Evolutionary conservation across 2,329 filamentous ascomycete species (phyloP), one percentile per base, ranked within the genome.

Genomic region (Colletotrichum destructivum): DNA sequence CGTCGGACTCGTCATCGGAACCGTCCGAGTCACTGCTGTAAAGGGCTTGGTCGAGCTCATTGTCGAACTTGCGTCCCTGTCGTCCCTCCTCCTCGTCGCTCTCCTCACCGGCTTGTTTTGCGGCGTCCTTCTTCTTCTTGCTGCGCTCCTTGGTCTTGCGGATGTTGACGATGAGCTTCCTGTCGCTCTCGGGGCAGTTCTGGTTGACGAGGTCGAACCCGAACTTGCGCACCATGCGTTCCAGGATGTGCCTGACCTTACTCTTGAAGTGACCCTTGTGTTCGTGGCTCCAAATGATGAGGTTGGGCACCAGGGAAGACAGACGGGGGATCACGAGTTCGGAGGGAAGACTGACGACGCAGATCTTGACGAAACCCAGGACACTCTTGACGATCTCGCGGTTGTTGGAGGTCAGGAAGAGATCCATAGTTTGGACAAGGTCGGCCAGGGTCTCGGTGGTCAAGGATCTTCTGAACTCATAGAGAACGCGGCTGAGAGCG

Each of bases 221-320:
- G 79, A 98, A 98, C 68, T 96, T 91, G 59, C 96, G 91, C 26
- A 98, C 93, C 88, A 98, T 94, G 63, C 96, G 91, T 84, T 99
- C 96, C 18, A 99, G 85, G 74, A 99, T 98, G 79, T 98, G 95
- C 90, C 98, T 98, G 76, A 99, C 95, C 86, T 98, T 99, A 61
- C 94, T 92, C 78, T 96, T 94, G 85, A 99, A 96, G 80, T 97
- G 95, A 15, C 95, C 95, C 85, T 98, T 98, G 86, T 99, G 97
- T 83, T 99, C 96, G 82, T 98, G 94, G 79, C 93, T 95, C 96
- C 96, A 99, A 52, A 95, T 91, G 87, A 98, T 94, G 23, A 98
- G 87, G 81, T 97, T 97, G 4, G 95, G 94, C 2, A 99, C 89
- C 59, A 99, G 87, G 0, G 91, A 90, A 42, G 88, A 85, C 46